Evolutionary conservation across 257 asterid species (phyloP).

Genomic region (Vinca minor): DNA sequence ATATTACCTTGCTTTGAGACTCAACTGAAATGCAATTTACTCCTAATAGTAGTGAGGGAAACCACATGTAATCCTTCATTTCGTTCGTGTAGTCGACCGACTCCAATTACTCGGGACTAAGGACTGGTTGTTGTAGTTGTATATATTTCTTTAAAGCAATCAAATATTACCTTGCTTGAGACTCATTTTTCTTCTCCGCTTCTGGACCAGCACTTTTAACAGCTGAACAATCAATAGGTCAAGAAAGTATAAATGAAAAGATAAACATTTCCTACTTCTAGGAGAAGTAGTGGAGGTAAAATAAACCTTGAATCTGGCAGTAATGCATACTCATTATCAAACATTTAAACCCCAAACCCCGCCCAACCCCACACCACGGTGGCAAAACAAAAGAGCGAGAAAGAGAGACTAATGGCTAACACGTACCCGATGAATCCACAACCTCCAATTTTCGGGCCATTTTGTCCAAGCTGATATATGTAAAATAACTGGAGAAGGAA

Average conservation of each 20-base stretch:
- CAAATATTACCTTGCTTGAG: conserved; percentile 43
- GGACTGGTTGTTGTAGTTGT: too few species aligned
- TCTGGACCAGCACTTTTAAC: conserved; percentile 22
- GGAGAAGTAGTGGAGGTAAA: background rate
- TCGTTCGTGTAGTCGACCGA: too few species aligned
- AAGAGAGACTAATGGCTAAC: background rate
- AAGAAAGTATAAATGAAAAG: conserved; percentile 8
- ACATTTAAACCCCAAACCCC: background rate
- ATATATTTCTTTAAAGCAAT: background rate
- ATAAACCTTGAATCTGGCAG: background rate
- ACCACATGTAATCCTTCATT: too few species aligned
- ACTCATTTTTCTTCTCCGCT: conserved; percentile 21
- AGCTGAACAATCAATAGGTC: conserved; percentile 27
- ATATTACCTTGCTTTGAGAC: conserved; percentile 46
- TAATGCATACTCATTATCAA: background rate
- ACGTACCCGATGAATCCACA: conserved; percentile 32
- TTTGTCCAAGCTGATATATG: conserved; percentile 69
- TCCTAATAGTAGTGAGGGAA: background rate
- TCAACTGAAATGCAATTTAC: background rate
- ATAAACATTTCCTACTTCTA: background rate
- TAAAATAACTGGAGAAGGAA: conserved; percentile 50
- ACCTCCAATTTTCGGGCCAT: conserved; percentile 49
- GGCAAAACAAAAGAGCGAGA: background rate
- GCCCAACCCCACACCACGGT: background rate
- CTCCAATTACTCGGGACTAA: too few species aligned